A percentile compares a stretch with the other conserved stretches of the same genome.
phyloP scores from a whole-genome alignment of 306 rosid genomes.

The Pyrus bretschneideri region DNA sequence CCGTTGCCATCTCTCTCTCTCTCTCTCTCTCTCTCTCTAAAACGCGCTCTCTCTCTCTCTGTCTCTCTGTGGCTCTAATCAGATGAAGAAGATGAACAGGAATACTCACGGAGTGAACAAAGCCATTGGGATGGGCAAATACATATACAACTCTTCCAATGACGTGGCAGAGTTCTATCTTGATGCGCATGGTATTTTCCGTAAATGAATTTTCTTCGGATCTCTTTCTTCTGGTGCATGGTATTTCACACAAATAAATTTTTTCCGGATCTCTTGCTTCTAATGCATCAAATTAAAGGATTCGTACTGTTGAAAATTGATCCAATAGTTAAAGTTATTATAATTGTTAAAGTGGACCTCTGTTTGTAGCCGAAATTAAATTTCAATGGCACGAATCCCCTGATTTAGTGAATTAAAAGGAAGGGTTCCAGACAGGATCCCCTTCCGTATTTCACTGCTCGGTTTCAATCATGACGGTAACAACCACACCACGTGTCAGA shows the following conservation, averaged over 20 bases:
- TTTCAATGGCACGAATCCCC: fast-evolving
- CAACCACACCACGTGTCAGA: not conserved
- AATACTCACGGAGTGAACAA: not conserved
- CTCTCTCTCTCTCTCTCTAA: not conserved
- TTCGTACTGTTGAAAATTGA: too few relatives aligned
- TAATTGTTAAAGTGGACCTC: fast-evolving
- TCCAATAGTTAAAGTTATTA: fast-evolving
- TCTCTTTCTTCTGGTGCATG: too few relatives aligned
- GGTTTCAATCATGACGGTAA: not conserved
- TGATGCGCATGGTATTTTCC: too few relatives aligned
- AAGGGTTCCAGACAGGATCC: fast-evolving
- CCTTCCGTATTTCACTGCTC: not conserved
- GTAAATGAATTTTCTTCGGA: too few relatives aligned
- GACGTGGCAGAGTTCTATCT: not conserved
- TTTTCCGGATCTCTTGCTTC: too few relatives aligned
- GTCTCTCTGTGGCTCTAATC: not conserved
- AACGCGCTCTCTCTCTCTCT: not conserved
- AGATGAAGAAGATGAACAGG: not conserved
- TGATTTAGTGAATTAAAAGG: fast-evolving
- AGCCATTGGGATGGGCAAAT: not conserved
- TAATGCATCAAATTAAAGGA: too few relatives aligned
- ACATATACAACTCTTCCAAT: not conserved
- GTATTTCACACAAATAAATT: too few relatives aligned
- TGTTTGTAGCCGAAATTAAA: fast-evolving
- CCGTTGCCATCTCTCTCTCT: conserved; percentile 33